Evolutionary conservation across 2,329 filamentous ascomycete species (phyloP).

Genomic region (Scytalidium lignicola): DNA sequence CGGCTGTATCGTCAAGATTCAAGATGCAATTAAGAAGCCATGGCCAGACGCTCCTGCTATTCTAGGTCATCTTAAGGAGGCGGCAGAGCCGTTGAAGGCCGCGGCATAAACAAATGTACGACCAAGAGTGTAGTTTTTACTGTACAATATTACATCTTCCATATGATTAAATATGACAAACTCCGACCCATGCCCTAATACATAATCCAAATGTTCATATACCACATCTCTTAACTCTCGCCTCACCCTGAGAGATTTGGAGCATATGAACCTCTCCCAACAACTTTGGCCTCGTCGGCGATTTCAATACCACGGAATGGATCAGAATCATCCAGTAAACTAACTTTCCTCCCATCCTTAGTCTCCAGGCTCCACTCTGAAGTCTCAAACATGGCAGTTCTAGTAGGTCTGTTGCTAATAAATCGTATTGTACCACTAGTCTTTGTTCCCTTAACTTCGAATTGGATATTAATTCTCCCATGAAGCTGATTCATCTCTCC

Average conservation of each 20-base stretch:
- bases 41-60: conserved; percentile 56
- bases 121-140: conserved; percentile 16
- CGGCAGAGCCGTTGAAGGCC: conserved; percentile 37
- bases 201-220: conserved; percentile 11
- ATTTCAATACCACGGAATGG: conserved; percentile 55
- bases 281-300: conserved; percentile 36
- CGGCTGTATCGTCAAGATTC: conserved; percentile 75
- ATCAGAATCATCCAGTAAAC: conserved; percentile 68
- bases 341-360: conserved; percentile 54
- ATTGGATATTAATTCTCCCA: conserved; percentile 81
- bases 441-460: conserved; percentile 78
- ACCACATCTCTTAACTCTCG: conserved; percentile 6
- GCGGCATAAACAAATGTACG: conserved; percentile 16
- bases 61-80: conserved; percentile 44
- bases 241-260: conserved; percentile 21
- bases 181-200: conserved; percentile 5
- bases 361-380: conserved; percentile 82
- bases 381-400: conserved; percentile 69
- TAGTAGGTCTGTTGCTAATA: conserved; percentile 64
- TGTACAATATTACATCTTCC: conserved; percentile 24
- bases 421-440: conserved; percentile 72
- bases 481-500: conserved; percentile 92
- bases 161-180: conserved; percentile 21
- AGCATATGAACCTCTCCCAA: conserved; percentile 30
- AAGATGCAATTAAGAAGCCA: conserved; percentile 87